Evolutionary conservation across 1,139 yeast genomes (phyloP).

Genomic region (Geotrichum fermentans): DNA sequence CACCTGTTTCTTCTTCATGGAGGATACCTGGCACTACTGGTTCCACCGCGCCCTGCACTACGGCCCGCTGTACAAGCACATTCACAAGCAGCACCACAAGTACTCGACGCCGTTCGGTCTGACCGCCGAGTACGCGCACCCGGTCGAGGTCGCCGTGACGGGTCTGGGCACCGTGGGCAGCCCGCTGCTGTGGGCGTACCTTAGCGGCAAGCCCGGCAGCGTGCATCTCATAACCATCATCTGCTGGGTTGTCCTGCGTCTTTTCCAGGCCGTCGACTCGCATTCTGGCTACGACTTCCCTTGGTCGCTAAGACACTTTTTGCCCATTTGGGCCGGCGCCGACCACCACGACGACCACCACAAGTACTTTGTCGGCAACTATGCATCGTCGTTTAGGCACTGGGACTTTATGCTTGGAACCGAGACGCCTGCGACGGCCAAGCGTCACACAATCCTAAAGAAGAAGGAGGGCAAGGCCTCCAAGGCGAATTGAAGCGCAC

Average conservation of each 20-base stretch:
- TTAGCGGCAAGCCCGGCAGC: slow-evolving; percentile 45
- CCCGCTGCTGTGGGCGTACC: slow-evolving; percentile 67
- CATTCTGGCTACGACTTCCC: slow-evolving; percentile 98
- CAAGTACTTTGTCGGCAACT: slow-evolving; percentile 83
- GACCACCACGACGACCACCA: slow-evolving; percentile 97
- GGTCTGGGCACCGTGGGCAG: slow-evolving; percentile 95
- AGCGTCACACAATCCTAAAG: too few species aligned
- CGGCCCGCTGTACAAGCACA: slow-evolving; percentile 79
- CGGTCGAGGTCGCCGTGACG: slow-evolving; percentile 80
- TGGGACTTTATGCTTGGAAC: slow-evolving; percentile 84
- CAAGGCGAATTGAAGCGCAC: too few species aligned
- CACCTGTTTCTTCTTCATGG: slow-evolving; percentile 69
- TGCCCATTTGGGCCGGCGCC: slow-evolving; percentile 98
- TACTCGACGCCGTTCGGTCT: slow-evolving; percentile 96
- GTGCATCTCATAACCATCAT: slow-evolving; percentile 81
- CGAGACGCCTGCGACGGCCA: slow-evolving; percentile 50
- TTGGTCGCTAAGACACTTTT: slow-evolving; percentile 83
- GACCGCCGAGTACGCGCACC: slow-evolving; percentile 96
- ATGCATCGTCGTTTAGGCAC: slow-evolving; percentile 90
- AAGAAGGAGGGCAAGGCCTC: too few species aligned
- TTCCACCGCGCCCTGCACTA: slow-evolving; percentile 83
- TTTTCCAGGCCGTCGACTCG: slow-evolving; percentile 92
- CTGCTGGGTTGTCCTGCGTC: slow-evolving; percentile 80
- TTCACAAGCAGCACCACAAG: slow-evolving; percentile 94
- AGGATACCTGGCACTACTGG: slow-evolving; percentile 96